A percentile compares a stretch with the other conserved stretches of the same genome.
Evolutionary conservation across 2,329 filamentous ascomycete genomes (phyloP).

Genomic region (Aspergillus chevalieri): DNA sequence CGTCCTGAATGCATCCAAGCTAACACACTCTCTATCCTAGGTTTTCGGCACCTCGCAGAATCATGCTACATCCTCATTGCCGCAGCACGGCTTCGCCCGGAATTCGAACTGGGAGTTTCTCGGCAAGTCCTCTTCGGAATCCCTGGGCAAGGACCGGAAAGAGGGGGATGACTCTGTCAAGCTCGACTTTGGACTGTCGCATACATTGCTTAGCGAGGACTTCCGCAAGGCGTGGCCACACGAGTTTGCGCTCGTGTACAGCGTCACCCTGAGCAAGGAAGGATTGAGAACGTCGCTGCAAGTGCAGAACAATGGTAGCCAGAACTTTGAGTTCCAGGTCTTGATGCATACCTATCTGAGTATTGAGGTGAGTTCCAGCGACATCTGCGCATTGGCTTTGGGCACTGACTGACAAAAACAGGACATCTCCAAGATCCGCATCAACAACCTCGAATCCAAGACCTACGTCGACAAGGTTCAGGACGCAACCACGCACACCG

Average conservation of each 20-base stretch:
- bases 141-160: constrained; percentile 38
- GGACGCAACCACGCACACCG: constrained; percentile 57
- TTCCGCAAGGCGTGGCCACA: constrained; percentile 72
- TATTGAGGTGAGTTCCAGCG: constrained; percentile 58
- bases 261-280: constrained; percentile 72
- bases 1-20: neutral
- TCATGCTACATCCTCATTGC: constrained; percentile 69
- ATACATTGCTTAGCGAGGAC: constrained; percentile 62
- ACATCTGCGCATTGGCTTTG: too few species aligned
- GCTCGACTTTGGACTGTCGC: constrained; percentile 88
- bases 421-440: constrained; percentile 69
- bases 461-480: constrained; percentile 79
- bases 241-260: constrained; percentile 87
- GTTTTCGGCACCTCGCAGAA: constrained; percentile 80
- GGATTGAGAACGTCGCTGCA: constrained; percentile 75
- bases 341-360: constrained; percentile 87
- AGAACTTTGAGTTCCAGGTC: constrained; percentile 84
- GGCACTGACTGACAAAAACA: constrained; percentile 30
- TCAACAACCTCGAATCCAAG: constrained; percentile 71
- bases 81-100: constrained; percentile 93
- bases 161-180: constrained; percentile 66
- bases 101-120: constrained; percentile 89
- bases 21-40: constrained; percentile 28
- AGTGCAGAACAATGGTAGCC: constrained; percentile 77
- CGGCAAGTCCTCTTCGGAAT: constrained; percentile 73